Evolutionary conservation across 768 basidiomycete genomes (phyloP), one percentile per base, ranked within the genome.

Genomic region (Stropharia rugosoannulata): DNA sequence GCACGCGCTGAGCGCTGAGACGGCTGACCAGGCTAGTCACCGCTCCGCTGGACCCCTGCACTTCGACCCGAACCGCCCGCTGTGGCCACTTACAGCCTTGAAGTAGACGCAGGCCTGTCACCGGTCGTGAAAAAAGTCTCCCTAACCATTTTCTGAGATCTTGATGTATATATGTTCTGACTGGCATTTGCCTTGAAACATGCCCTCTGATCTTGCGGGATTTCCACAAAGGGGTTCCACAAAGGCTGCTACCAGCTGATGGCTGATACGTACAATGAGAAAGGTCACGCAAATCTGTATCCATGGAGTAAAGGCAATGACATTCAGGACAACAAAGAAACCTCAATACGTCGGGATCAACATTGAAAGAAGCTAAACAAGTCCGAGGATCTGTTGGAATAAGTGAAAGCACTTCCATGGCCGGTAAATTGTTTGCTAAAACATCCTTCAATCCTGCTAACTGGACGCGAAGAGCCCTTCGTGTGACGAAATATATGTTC

Each of bases 271-370:
- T 46, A 22, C 64, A 67, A 10, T 38, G 48, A 11, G 9, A 15
- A 22, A 50, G 51, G n/a, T 37, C 57, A 29, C 56, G n/a, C n/a
- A n/a, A 19, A 19, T 42, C 18, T 0, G 62, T 39, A 15, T 38
- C 11, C 37, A 61, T 58, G 5, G 65, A 59, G 37, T 61, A 64
- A 1, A 69, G 49, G 8, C 41, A 50, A 48, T 62, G 64, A 49
- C 70, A 73, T 0, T 1, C 46, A 3, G 66, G 61, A 43, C 71
- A 73, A 22, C 44, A 59, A 0, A 70, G 8, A 51, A 59, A 69
- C 15, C 53, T 44, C 0, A 43, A 49, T 1, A 59, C 60, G 11
- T 63, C 47, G 1, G 70, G 65, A 40, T 70, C 66, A 3, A 73
- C 50, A 51, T 58, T 38, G 13, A 66, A 62, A 9, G 41, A 49